A percentile compares a stretch with the other conserved stretches of the same genome.
Conservation (phyloP, 371 early-diverging fungal species). For the Mucor mucedo region DNA sequence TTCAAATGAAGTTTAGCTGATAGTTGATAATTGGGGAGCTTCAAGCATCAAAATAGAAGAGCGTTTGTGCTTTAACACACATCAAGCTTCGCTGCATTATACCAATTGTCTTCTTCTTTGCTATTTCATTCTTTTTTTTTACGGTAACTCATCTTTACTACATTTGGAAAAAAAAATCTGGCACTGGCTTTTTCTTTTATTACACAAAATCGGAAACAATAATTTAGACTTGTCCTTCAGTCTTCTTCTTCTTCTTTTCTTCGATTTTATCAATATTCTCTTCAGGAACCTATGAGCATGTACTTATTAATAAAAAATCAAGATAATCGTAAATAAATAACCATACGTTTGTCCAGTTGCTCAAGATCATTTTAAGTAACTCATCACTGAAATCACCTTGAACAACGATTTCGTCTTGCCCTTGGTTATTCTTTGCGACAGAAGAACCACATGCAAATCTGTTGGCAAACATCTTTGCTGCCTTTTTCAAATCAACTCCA, state of each 20-base stretch:
- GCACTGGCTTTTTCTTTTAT: neutral
- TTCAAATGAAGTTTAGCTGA: too few species aligned
- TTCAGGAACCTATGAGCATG: slow-evolving; percentile 57
- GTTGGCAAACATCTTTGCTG: slow-evolving; percentile 91
- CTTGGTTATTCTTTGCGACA: slow-evolving; percentile 90
- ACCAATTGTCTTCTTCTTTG: too few species aligned
- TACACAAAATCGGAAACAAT: neutral
- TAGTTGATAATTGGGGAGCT: too few species aligned
- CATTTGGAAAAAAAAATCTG: too few species aligned
- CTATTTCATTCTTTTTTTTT: too few species aligned
- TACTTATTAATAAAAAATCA: neutral
- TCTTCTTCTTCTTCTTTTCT: slow-evolving; percentile 67
- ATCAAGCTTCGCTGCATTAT: too few species aligned
- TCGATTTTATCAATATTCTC: slow-evolving; percentile 70
- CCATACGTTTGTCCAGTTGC: slow-evolving; percentile 65
- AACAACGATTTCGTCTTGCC: slow-evolving; percentile 91
- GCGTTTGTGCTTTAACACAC: too few species aligned
- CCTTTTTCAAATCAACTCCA: slow-evolving; percentile 92
- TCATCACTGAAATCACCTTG: slow-evolving; percentile 92
- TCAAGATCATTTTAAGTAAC: slow-evolving; percentile 67
- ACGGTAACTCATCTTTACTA: too few species aligned
- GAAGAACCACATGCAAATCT: slow-evolving; percentile 93
- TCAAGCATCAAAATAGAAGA: too few species aligned
- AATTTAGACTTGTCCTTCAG: slow-evolving; percentile 16
- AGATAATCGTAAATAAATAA: neutral